Conservation (phyloP, 78 protist genomes). For the Dictyostelium capitatum region DNA sequence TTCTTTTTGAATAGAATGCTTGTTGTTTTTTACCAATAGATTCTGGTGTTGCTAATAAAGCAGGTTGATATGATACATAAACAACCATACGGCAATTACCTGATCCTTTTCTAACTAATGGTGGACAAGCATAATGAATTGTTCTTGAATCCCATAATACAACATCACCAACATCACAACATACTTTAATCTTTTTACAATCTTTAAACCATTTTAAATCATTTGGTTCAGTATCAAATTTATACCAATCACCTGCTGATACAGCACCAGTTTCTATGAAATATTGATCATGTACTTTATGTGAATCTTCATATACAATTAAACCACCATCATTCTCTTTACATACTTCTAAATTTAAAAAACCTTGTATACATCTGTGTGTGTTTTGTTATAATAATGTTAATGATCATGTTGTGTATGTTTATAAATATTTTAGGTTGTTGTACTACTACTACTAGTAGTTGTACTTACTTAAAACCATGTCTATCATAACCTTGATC, state of each 20-base stretch:
- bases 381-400: too few species aligned
- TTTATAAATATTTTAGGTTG: too few species aligned
- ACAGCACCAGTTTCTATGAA: background rate
- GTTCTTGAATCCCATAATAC: slow-evolving; percentile 70
- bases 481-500: slow-evolving; percentile 30
- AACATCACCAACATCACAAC: slow-evolving; percentile 59
- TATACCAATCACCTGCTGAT: slow-evolving; percentile 53
- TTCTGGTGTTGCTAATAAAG: background rate
- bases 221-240: slow-evolving; percentile 29
- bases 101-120: background rate
- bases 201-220: background rate
- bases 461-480: too few species aligned
- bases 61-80: slow-evolving; percentile 58
- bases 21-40: slow-evolving; percentile 13
- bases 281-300: slow-evolving; percentile 37
- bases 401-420: too few species aligned
- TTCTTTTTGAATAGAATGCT: slow-evolving; percentile 21
- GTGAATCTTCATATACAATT: slow-evolving; percentile 45
- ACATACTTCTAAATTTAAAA: slow-evolving; percentile 53
- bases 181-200: slow-evolving; percentile 50
- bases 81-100: slow-evolving; percentile 38
- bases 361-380: slow-evolving; percentile 43
- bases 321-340: slow-evolving; percentile 47
- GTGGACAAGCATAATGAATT: slow-evolving; percentile 58
- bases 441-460: too few species aligned